These are phyloP conservation scores for Nicotiana tabacum DNA, from an alignment of 257 asterid genomes.

Conservation along the genomic window DNA sequence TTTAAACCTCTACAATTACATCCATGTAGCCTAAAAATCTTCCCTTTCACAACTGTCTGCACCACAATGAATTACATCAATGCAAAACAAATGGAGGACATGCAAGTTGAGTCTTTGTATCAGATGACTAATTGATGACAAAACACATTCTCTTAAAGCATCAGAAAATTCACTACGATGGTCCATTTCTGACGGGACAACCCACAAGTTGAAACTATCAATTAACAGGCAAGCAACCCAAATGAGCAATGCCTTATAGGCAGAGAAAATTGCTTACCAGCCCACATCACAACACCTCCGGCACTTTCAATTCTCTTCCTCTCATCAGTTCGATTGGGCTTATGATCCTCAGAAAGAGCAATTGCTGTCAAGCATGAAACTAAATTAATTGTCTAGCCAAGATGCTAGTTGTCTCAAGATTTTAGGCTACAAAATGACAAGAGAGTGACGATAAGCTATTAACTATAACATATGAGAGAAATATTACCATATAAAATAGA, in stretches of 20 bases:
- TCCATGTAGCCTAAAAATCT: not conserved
- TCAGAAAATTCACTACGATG: not conserved
- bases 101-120: not conserved
- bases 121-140: not conserved
- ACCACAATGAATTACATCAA: not conserved
- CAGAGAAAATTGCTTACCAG: conserved; percentile 52
- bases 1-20: not conserved
- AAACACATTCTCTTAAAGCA: not conserved
- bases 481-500: not conserved
- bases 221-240: not conserved
- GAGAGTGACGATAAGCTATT: not conserved
- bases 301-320: conserved; percentile 96
- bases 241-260: not conserved
- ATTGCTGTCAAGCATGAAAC: conserved; percentile 60
- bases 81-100: not conserved
- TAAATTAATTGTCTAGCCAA: conserved; percentile 10
- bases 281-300: conserved; percentile 99
- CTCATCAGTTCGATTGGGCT: conserved; percentile 96
- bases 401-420: not conserved
- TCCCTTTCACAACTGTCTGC: not conserved
- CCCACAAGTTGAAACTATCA: not conserved
- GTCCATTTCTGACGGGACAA: not conserved
- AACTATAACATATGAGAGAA: not conserved
- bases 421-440: not conserved
- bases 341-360: conserved; percentile 94